phyloP scores from a whole-genome alignment of 257 asterid genomes.

The Knoxia roxburghii region DNA sequence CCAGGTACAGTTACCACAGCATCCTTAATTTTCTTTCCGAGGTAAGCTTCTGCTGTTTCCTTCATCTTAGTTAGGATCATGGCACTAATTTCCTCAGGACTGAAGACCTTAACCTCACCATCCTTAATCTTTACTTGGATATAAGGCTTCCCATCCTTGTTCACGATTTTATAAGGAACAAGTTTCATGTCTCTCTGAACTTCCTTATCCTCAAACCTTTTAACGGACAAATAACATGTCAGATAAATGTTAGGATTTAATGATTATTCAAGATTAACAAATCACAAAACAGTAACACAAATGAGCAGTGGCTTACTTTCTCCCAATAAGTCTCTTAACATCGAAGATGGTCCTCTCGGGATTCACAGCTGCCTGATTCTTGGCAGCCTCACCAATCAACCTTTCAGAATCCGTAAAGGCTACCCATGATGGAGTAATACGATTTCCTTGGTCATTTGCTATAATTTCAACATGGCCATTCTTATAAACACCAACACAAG shows the following conservation, averaged over 20 bases:
- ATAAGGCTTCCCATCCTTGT: constrained; percentile 88
- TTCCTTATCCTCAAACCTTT: constrained; percentile 85
- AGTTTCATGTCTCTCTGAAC: constrained; percentile 90
- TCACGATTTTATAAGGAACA: constrained; percentile 80
- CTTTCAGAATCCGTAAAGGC: constrained; percentile 84
- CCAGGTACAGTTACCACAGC: constrained; percentile 97
- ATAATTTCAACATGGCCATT: constrained; percentile 92
- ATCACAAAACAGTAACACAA: not conserved
- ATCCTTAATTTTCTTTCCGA: constrained; percentile 85
- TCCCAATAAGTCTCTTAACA: constrained; percentile 92
- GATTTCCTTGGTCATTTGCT: constrained; percentile 95
- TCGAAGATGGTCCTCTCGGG: constrained; percentile 86
- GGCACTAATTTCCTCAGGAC: constrained; percentile 95
- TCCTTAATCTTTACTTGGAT: constrained; percentile 71
- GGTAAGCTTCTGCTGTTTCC: constrained; percentile 86
- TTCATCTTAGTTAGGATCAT: constrained; percentile 89
- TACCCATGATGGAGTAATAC: constrained; percentile 96
- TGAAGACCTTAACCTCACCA: constrained; percentile 85
- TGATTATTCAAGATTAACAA: not conserved
- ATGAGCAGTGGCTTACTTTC: constrained; percentile 53
- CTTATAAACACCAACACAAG: constrained; percentile 96
- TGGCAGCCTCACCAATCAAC: constrained; percentile 94
- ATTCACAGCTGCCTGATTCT: constrained; percentile 89
- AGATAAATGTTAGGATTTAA: not conserved
- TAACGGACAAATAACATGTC: constrained; percentile 5